These are phyloP conservation scores for Yamadazyma insecticola DNA, from an alignment of 805 yeast species.

Conservation along the genomic window DNA sequence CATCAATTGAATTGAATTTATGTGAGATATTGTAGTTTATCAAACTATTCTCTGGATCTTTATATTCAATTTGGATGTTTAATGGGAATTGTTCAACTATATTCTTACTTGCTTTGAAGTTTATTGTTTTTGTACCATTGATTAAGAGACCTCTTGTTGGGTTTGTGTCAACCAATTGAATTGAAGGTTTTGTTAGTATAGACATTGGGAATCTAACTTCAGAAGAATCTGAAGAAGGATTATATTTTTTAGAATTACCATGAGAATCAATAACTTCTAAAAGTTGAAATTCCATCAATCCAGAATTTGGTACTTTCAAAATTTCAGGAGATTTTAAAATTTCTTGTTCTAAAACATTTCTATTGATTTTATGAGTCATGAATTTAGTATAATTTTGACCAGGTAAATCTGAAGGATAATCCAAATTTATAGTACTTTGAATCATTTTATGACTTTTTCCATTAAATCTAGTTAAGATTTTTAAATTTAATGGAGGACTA, in stretches of 20 bases:
- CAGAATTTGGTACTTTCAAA: constrained; percentile 17
- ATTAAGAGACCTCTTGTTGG: constrained; percentile 18
- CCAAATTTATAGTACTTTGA: constrained; percentile 6
- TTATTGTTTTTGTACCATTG: constrained; percentile 14
- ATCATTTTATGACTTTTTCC: constrained; percentile 16
- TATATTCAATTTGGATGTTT: constrained; percentile 28
- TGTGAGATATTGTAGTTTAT: constrained; percentile 19
- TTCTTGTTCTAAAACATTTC: constrained; percentile 34
- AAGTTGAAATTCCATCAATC: constrained; percentile 29
- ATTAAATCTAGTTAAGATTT: constrained; percentile 21
- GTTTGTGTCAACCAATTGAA: constrained; percentile 18
- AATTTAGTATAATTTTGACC: constrained; percentile 8
- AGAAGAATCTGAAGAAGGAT: constrained; percentile 31
- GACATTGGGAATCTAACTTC: constrained; percentile 29
- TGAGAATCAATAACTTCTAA: constrained; percentile 27
- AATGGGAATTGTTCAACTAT: constrained; percentile 45
- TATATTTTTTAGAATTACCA: constrained; percentile 29
- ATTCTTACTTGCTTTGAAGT: constrained; percentile 12
- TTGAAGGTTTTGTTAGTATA: constrained; percentile 20
- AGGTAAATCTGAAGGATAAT: constrained; percentile 1
- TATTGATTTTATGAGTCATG: constrained; percentile 15
- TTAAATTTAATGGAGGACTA: constrained; percentile 57
- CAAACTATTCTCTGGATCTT: constrained; percentile 16
- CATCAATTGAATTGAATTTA: constrained; percentile 19
- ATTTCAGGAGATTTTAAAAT: constrained; percentile 22